Evolutionary conservation across 2,329 filamentous ascomycete genomes (phyloP), one percentile per base, ranked within the genome.

Genomic region (Colletotrichum graminicola): DNA sequence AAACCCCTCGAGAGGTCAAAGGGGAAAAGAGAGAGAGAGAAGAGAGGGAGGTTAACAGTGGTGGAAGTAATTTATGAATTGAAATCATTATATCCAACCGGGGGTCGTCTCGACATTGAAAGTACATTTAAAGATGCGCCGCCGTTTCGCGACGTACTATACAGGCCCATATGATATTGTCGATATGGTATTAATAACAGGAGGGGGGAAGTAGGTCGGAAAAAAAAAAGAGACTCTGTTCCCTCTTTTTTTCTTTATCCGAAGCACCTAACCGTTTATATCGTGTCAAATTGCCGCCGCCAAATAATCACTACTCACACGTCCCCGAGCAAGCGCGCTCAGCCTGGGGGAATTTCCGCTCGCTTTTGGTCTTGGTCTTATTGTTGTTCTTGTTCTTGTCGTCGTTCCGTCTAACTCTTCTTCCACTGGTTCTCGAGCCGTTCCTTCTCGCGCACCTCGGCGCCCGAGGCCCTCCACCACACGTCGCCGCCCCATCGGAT

Each of bases 401-500:
- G 57, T n/a, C 41, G 16, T 34, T 16, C 2, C 26, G 23, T 43
- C 43, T 62, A 71, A 23, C 61, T n/a, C 14, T 49, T 36, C 52
- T 59, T 23, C 55, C 49, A 61, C 56, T 70, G 61, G 39, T 71
- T 62, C 47, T 59, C 51, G 8, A 67, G 68, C 34, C 26, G 29
- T 29, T 67, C 73, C 18, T 81, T 80, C 80, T 89, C 86, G 36
- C 87, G 84, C 21, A 88, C 90, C 67, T 88, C 88, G 16, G 90
- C 93, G 0, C 95, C 95, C 65, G 90, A 93, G 0, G 94, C 94
- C 75, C 89, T 91, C 91, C 94, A 97, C 96, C 96, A 99, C 11
- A 97, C 88, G 81, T 98, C 95, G 12, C 93, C 94, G 62, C 94
- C 92, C 94, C 95, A 98, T 77, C 94, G 87, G 79, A 98, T 90